Percentiles rank a stretch among this genome's conserved stretches.
phyloP scores from a whole-genome alignment of 2,329 filamentous ascomycete genomes.

The Penicillium freii region DNA sequence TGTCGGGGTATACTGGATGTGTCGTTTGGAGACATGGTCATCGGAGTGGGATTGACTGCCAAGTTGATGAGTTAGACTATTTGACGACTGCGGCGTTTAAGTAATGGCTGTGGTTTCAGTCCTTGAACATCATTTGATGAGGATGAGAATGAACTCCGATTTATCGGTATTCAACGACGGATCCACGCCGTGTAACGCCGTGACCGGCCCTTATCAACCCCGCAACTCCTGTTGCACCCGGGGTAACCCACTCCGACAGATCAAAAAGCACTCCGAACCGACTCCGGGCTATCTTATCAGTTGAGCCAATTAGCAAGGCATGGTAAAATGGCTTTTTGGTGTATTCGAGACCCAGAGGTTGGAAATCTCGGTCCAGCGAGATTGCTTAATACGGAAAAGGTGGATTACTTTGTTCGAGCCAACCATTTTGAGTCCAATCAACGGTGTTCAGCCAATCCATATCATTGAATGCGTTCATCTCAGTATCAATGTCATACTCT shows the following conservation, averaged over 20 bases:
- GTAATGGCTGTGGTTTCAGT: background rate
- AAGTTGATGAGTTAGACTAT: background rate
- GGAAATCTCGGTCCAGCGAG: background rate
- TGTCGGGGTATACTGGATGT: background rate
- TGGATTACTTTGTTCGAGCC: background rate
- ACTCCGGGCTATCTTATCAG: background rate
- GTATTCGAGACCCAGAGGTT: too few species aligned
- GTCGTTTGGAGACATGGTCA: background rate
- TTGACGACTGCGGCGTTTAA: background rate
- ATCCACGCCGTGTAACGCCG: background rate
- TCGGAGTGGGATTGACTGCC: background rate
- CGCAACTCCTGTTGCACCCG: background rate
- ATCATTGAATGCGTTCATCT: background rate
- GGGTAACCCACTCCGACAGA: background rate
- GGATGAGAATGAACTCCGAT: background rate
- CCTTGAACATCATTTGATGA: background rate
- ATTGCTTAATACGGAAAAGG: background rate
- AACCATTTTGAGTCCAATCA: background rate
- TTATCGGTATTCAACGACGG: background rate
- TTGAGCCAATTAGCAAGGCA: background rate
- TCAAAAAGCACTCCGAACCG: background rate
- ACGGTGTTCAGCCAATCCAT: conserved; percentile 4
- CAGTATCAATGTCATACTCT: background rate
- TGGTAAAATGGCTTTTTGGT: background rate
- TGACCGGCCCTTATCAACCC: background rate